phyloP scores from a whole-genome alignment of 2,329 filamentous ascomycete genomes.

The Grosmannia clavigera region DNA sequence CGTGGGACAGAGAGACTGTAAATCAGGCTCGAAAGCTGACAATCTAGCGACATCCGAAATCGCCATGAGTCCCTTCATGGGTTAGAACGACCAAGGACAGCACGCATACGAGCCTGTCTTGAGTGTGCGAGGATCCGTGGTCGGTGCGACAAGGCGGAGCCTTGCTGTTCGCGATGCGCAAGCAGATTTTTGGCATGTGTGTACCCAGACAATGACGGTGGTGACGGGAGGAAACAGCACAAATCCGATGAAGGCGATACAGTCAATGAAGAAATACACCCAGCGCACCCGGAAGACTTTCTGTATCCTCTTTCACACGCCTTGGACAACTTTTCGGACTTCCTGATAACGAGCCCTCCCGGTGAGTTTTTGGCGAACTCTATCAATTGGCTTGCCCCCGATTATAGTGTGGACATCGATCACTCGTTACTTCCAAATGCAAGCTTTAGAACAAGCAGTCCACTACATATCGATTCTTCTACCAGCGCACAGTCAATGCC shows the following conservation, averaged over 20 bases:
- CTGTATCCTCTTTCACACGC: too few relatives aligned
- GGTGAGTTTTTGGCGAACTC: background rate
- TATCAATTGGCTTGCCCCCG: conserved; percentile 16
- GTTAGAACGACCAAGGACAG: background rate
- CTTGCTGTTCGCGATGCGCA: background rate
- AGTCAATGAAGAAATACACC: too few relatives aligned
- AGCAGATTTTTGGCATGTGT: background rate
- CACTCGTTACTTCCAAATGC: conserved; percentile 7
- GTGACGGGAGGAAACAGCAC: too few relatives aligned
- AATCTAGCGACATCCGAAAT: background rate
- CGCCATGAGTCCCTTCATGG: conserved; percentile 2
- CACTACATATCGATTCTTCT: too few relatives aligned
- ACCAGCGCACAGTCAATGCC: too few relatives aligned
- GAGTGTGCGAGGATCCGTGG: conserved; percentile 1
- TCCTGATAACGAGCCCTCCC: background rate
- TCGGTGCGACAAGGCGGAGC: conserved; percentile 1
- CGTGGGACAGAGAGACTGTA: background rate
- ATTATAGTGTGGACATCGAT: conserved; percentile 14
- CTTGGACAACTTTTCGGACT: background rate
- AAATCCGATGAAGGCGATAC: too few relatives aligned
- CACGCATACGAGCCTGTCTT: background rate
- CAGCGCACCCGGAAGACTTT: too few relatives aligned
- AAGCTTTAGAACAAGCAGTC: too few relatives aligned
- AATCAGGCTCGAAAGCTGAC: background rate
- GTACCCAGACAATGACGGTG: background rate